Evolutionary conservation across 768 basidiomycete species (phyloP), one percentile per base, ranked within the genome.

Genomic region (Cyclocybe cylindracea): DNA sequence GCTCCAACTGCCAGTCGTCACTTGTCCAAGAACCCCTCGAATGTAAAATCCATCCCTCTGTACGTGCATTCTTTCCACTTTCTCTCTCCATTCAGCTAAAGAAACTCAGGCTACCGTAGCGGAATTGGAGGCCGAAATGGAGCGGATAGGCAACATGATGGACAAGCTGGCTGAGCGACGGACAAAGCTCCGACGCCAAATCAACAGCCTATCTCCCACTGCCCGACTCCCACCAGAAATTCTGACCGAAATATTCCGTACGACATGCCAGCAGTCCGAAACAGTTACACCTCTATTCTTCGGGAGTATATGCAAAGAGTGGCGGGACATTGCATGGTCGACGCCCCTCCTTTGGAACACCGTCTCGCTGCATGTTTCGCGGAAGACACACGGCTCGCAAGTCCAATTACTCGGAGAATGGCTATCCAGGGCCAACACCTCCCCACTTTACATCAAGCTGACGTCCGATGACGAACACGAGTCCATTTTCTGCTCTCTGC

Each of bases 381-480:
- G 29, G 18, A 42, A 47, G 45, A 52, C 51, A 40, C 40, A 50
- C 38, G 50, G 16, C 29, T 44, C 54, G 8, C 53, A 50, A 16
- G 48, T 48, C 16, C 43, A 51, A 10, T 44, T 58, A 19, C 49
- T 61, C 2, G 13, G 39, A 37, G 51, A 55, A 9, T 61, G 59
- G 59, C 51, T 61, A 14, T 9, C 38, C 5, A 46, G 56, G 10
- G 59, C 59, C 2, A 34, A 54, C 8, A 31, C 46, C 10, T 49
- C 60, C 2, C 62, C 62, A 8, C 58, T 66, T n/a, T 47, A 54
- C 41, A 66, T 66, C 62, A 60, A 55, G 31, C 48, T 66, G 29
- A 55, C 59, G 7, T 42, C 58, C 6, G 54, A 53, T 39, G 57
- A 61, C 38, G 58, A 62, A 24, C 51, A 62, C 32, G 59, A 62